Evolutionary conservation across 139 green algal species (phyloP), one percentile per base, ranked within the genome.

Genomic region (Diplosphaera chodatii): DNA sequence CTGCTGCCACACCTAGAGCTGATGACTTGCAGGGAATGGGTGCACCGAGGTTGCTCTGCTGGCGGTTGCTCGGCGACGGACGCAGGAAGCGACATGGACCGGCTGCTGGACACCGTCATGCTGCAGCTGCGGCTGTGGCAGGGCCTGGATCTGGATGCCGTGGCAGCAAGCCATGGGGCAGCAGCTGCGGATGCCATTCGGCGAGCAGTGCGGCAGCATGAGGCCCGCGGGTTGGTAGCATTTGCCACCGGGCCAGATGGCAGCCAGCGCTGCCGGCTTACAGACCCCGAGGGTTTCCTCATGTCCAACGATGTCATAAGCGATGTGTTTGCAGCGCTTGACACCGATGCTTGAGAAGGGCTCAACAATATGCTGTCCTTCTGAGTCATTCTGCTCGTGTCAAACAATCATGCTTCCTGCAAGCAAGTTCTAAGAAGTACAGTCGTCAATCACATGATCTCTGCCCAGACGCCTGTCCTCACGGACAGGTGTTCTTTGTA

Each of bases 301-400:
- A 21, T 96, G 3, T 89, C 77, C 15, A 98, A 97, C 66, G 86
- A 91, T 64, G 77, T 95, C 66, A 94, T 97, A 10, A 87, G 83
- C 5, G 90, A 96, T 59, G 70, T 93, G 3, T 94, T 96, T 79
- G 87, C 81, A 0, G 86, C 82, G 0, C 68, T 96, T 20, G 63
- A 77, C 34, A 23, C n/a, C n/a, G n/a, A n/a, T n/a, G n/a, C n/a
- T n/a, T n/a, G n/a, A n/a, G n/a, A n/a, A n/a, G n/a, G n/a, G n/a
- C n/a, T n/a, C n/a, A n/a, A n/a, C n/a, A n/a, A n/a, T n/a, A n/a
- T n/a, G n/a, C n/a, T n/a, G n/a, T n/a, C n/a, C n/a, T n/a, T n/a
- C n/a, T n/a, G n/a, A n/a, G n/a, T n/a, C n/a, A n/a, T n/a, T n/a
- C n/a, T n/a, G n/a, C n/a, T n/a, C n/a, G n/a, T n/a, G n/a, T n/a